Base-by-base conservation (phyloP, 1,284 basidiomycete genomes). In the Exobasidium rhododendri region DNA sequence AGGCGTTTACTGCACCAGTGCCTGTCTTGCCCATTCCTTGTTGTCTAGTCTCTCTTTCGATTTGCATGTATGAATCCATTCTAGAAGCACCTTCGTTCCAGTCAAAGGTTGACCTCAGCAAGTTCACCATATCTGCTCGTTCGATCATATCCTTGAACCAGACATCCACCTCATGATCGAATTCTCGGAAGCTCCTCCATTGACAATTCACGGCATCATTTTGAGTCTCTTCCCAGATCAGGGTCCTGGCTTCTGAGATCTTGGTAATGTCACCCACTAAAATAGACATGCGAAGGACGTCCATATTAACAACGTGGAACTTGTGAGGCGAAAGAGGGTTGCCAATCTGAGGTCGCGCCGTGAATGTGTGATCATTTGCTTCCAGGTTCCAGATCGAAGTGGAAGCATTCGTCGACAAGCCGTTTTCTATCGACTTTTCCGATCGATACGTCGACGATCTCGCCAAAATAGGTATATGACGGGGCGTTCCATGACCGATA, bases 281-380 rank as follows among this genome's bases (percentile, higher is more conserved):
- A 40, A 52, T 32, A 14, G 69, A 46, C 1, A 63, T 65, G 46
- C 66, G 46, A 28, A 62, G 62, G 17, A 68, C 46, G 31, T 71
- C 68, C 20, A 14, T 22, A 22, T 71, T 63, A 14, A 54, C 46
- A 43, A 73, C 54, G 29, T 57, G 45, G 47, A 74, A 69, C 17
- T 51, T 29, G 51, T 64, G 67, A 17, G 69, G 63, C 29, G 46
- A 10, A 58, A 73, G 68, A 43, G 66, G 69, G 31, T 63, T 49
- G 40, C 68, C 71, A 46, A 74, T 67, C 46, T 69, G 70, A 26
- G 60, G 43, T 14, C 71, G 64, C 20, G 26, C 4, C 24, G 4
- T 50, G 14, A 28, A 50, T 4, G 26, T 3, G 22, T 50, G n/a
- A 26, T 40, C 35, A 50, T 5, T 4, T 6, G 47, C 13, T 24